phyloP scores from a whole-genome alignment of 345 rosid genomes.

The Geranium brycei region DNA sequence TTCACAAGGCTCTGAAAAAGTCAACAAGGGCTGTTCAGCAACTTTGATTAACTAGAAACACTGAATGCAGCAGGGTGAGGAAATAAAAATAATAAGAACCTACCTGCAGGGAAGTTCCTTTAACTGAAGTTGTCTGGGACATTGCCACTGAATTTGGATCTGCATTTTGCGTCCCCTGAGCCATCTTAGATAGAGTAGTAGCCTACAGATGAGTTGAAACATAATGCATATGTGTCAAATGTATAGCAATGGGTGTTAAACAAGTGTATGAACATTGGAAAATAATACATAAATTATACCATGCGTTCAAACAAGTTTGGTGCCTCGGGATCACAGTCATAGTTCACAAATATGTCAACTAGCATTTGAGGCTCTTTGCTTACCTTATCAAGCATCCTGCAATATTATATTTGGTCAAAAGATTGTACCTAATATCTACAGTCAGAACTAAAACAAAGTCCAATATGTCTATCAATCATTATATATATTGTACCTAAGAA shows the following conservation, averaged over 20 bases:
- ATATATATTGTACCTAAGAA: constrained; percentile 54
- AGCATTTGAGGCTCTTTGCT: constrained; percentile 96
- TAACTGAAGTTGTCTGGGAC: constrained; percentile 63
- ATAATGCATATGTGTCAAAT: constrained; percentile 6
- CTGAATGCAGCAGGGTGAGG: background rate
- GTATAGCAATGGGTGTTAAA: background rate
- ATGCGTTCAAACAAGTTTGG: constrained; percentile 97
- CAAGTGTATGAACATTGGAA: constrained; percentile 4
- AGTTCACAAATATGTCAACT: constrained; percentile 90
- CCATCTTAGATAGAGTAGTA: constrained; percentile 65
- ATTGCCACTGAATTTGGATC: constrained; percentile 69
- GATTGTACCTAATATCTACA: constrained; percentile 1
- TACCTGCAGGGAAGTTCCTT: constrained; percentile 89
- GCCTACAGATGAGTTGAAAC: constrained; percentile 34
- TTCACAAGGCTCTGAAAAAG: constrained; percentile 71
- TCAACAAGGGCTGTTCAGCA: constrained; percentile 15
- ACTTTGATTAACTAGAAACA: background rate
- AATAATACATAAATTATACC: constrained; percentile 26
- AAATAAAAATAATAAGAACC: constrained; percentile 5
- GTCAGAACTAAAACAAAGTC: constrained; percentile 12
- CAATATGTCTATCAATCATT: constrained; percentile 5
- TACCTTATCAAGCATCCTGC: constrained; percentile 89
- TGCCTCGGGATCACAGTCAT: constrained; percentile 97
- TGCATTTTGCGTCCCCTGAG: constrained; percentile 80
- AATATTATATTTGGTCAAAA: constrained; percentile 9